phyloP scores from a whole-genome alignment of 1,284 basidiomycete species.

The Pterulicium gracile region DNA sequence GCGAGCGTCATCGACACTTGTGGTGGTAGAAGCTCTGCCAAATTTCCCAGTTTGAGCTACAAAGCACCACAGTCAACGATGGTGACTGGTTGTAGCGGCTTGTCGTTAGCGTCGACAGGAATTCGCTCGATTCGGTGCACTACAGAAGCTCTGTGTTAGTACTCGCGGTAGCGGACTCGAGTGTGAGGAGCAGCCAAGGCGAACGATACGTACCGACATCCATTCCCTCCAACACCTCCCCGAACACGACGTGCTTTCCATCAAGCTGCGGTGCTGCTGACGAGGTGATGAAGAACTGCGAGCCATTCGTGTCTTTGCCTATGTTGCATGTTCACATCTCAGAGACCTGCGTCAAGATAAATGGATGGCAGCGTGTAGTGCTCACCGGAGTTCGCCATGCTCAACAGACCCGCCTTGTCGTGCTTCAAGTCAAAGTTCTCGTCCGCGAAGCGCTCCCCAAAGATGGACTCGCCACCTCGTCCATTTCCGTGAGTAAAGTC shows the following conservation, averaged over 20 bases:
- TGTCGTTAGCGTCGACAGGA: constrained; percentile 55
- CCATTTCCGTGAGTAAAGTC: constrained; percentile 74
- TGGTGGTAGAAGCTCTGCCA: no score
- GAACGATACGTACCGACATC: constrained; percentile 37
- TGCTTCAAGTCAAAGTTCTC: constrained; percentile 84
- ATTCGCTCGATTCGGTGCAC: constrained; percentile 75
- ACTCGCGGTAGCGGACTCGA: neutral
- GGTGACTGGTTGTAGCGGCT: constrained; percentile 50
- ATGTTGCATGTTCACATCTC: no score
- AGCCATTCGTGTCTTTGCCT: constrained; percentile 85
- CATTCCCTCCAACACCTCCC: constrained; percentile 49
- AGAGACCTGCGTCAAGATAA: no score
- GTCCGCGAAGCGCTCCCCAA: constrained; percentile 80
- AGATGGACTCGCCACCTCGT: constrained; percentile 90
- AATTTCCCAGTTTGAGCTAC: no score
- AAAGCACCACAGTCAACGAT: constrained; percentile 69
- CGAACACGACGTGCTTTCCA: constrained; percentile 55
- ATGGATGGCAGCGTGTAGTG: no score
- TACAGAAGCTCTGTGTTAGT: constrained; percentile 12
- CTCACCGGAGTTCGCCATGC: constrained; percentile 81
- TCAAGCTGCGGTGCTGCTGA: constrained; percentile 60
- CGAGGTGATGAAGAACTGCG: constrained; percentile 91
- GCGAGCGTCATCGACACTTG: no score
- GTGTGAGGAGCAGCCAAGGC: neutral
- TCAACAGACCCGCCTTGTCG: constrained; percentile 72